Percentiles rank a stretch among this genome's conserved stretches.
Evolutionary conservation across 2,329 filamentous ascomycete species (phyloP).

Genomic region (Colletotrichum endophyticum): DNA sequence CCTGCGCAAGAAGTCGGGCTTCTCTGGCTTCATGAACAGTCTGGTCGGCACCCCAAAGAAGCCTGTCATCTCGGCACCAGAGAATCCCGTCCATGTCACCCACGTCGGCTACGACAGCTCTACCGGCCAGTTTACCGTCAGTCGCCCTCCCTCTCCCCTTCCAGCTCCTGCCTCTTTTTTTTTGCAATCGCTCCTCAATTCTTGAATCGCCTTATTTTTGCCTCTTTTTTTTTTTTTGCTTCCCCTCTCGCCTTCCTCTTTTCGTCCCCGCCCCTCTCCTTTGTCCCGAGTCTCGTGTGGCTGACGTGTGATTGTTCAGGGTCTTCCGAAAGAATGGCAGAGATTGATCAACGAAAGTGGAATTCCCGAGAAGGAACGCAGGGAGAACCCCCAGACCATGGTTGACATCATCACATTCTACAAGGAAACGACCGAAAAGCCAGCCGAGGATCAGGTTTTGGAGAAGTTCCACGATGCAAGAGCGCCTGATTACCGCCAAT

Average conservation of each 20-base stretch:
- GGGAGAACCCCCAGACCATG: constrained; percentile 94
- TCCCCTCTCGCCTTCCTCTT: constrained; percentile 13
- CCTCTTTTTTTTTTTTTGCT: not conserved
- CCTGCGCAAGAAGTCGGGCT: constrained; percentile 83
- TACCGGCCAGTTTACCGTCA: constrained; percentile 94
- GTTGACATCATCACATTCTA: constrained; percentile 97
- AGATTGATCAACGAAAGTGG: constrained; percentile 93
- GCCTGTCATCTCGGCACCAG: constrained; percentile 94
- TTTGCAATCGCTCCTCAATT: not conserved
- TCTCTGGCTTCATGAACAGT: constrained; percentile 87
- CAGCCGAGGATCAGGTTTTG: constrained; percentile 84
- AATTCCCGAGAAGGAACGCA: constrained; percentile 94
- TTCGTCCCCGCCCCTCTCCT: not conserved
- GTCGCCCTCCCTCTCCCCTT: constrained; percentile 36
- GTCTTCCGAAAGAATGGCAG: constrained; percentile 97
- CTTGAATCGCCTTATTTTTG: not conserved
- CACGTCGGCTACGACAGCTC: constrained; percentile 97
- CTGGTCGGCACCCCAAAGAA: constrained; percentile 84
- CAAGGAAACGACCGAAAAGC: constrained; percentile 86
- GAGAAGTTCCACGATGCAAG: constrained; percentile 95
- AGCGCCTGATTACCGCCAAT: constrained; percentile 56
- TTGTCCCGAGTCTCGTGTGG: not conserved
- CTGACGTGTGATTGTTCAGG: constrained; percentile 54
- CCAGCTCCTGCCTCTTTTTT: not conserved
- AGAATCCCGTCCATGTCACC: constrained; percentile 97